Conservation (phyloP, 345 rosid species). For the Combretum micranthum region DNA sequence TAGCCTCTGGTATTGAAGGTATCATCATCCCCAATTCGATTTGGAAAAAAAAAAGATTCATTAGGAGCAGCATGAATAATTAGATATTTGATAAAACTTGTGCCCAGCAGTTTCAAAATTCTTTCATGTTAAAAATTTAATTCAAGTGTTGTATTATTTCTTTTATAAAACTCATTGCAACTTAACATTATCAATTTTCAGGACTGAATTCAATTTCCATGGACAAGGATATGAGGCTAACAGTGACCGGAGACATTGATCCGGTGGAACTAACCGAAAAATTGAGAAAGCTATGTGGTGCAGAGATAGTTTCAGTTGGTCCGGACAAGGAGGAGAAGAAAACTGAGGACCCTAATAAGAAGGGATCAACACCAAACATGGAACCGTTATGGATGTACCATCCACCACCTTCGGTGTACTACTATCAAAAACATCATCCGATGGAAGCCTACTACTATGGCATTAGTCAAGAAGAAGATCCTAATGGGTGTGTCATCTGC, state of each 20-base stretch:
- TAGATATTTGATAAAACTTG: no score
- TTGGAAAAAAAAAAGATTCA: background rate
- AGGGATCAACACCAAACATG: background rate
- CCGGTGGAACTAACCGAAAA: slow-evolving; percentile 11
- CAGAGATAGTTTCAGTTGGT: slow-evolving; percentile 13
- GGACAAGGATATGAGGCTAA: slow-evolving; percentile 18
- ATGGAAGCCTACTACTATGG: background rate
- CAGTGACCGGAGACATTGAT: slow-evolving; percentile 16
- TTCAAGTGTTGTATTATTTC: no score
- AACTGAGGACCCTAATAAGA: background rate
- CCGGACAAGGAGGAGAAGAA: slow-evolving; percentile 19
- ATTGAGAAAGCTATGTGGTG: slow-evolving; percentile 10
- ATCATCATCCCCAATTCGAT: background rate
- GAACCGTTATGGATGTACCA: background rate
- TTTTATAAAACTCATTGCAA: background rate
- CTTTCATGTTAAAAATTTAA: no score
- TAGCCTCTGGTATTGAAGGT: slow-evolving; percentile 45
- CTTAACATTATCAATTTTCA: background rate
- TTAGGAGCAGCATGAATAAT: no score
- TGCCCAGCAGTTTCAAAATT: no score
- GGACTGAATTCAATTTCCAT: slow-evolving; percentile 14
- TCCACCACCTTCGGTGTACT: background rate
- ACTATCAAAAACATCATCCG: background rate
- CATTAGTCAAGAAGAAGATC: slow-evolving; percentile 11
- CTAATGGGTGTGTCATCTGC: slow-evolving; percentile 18